These are phyloP conservation scores for Chaetomium globosum DNA, from an alignment of 2,329 filamentous ascomycete genomes.

Conservation along the genomic window DNA sequence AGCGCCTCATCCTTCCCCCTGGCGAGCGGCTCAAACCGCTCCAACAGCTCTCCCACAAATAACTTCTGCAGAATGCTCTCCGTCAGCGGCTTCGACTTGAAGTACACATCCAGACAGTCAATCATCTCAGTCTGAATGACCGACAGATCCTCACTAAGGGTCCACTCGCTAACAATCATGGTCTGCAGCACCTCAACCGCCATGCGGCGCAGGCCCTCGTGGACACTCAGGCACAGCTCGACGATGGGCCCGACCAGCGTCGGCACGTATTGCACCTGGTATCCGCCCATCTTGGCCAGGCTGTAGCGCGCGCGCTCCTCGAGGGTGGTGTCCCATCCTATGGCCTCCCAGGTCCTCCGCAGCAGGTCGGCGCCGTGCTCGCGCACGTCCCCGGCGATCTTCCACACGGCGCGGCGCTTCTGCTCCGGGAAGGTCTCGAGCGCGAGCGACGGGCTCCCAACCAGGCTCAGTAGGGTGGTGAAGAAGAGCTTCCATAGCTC, in stretches of 20 bases:
- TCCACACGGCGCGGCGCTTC: conserved; percentile 95
- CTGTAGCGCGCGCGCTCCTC: conserved; percentile 81
- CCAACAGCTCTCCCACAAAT: conserved; percentile 83
- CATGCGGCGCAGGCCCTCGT: conserved; percentile 84
- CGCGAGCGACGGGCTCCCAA: conserved; percentile 84
- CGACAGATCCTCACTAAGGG: conserved; percentile 85
- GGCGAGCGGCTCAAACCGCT: conserved; percentile 73
- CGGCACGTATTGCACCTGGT: conserved; percentile 97
- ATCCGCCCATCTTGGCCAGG: conserved; percentile 84
- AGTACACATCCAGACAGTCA: conserved; percentile 84
- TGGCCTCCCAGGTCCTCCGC: conserved; percentile 85
- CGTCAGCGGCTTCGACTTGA: conserved; percentile 84
- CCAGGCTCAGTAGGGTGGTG: conserved; percentile 81
- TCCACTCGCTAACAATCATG: conserved; percentile 99
- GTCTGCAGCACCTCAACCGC: conserved; percentile 92
- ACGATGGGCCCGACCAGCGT: conserved; percentile 88
- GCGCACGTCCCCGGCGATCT: conserved; percentile 94
- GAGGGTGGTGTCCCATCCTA: conserved; percentile 87
- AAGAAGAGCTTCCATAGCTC: conserved; percentile 95
- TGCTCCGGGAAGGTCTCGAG: conserved; percentile 97
- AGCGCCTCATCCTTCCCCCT: conserved; percentile 70
- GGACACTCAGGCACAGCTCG: conserved; percentile 90
- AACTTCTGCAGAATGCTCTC: conserved; percentile 90
- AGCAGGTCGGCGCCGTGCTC: conserved; percentile 88
- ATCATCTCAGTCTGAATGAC: conserved; percentile 96